Conservation (phyloP, 331 rosid species). For the Ulmus americana region DNA sequence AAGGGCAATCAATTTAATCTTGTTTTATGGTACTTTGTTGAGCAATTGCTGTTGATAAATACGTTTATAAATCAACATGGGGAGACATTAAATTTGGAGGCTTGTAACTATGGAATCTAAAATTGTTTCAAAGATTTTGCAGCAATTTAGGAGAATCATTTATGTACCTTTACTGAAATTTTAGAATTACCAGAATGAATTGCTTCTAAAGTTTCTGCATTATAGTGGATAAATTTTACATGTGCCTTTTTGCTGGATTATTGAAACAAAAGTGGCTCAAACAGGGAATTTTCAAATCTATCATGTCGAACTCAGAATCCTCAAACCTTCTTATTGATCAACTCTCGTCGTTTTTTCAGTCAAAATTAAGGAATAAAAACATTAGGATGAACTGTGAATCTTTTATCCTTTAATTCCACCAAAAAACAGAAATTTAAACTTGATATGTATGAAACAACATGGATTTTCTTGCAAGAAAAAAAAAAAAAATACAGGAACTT, state of each 20-base stretch:
- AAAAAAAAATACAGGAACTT: not conserved
- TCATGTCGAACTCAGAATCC: too few species aligned
- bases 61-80: not conserved
- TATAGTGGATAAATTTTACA: too few species aligned
- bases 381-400: too few species aligned
- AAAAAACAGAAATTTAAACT: too few species aligned
- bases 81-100: not conserved
- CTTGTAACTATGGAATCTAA: not conserved
- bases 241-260: too few species aligned
- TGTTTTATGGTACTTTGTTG: too few species aligned
- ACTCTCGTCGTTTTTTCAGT: too few species aligned
- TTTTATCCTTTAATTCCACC: too few species aligned
- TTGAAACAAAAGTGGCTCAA: too few species aligned
- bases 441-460: not conserved
- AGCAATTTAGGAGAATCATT: not conserved
- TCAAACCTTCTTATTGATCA: too few species aligned
- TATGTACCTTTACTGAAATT: not conserved
- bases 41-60: not conserved
- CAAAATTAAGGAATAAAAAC: too few species aligned
- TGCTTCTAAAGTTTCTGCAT: not conserved
- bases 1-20: not conserved
- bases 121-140: slow-evolving; percentile 1
- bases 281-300: too few species aligned
- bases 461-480: not conserved
- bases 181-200: not conserved